These are phyloP conservation scores for Silybum marianum DNA, from an alignment of 129 eudicot species.

Conservation along the genomic window DNA sequence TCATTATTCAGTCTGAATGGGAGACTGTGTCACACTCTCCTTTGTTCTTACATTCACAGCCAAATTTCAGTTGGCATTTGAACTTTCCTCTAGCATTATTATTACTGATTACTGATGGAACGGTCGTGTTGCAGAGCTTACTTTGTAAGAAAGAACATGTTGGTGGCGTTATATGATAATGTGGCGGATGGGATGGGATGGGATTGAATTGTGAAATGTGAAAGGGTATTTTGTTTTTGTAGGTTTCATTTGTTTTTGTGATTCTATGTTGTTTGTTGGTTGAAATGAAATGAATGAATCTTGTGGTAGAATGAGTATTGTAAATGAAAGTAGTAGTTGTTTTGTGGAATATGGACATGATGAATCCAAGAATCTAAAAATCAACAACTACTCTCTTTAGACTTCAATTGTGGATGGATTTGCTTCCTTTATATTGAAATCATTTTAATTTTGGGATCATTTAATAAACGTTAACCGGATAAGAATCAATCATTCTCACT, in stretches of 20 bases:
- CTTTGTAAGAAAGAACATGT: conserved; percentile 33
- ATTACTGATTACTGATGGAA: neutral
- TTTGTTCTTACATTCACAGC: too few relatives aligned
- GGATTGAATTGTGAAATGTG: conserved; percentile 2
- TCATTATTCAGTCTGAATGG: too few relatives aligned
- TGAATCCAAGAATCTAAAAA: neutral
- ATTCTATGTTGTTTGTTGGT: neutral
- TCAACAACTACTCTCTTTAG: neutral
- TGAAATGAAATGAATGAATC: too few relatives aligned
- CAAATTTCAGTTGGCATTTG: too few relatives aligned
- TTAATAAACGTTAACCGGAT: too few relatives aligned
- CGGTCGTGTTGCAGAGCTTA: conserved; percentile 17
- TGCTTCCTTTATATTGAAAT: neutral
- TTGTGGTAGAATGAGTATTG: neutral
- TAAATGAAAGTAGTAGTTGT: conserved; percentile 21
- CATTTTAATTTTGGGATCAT: neutral
- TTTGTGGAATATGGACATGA: neutral
- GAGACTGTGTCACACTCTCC: too few relatives aligned
- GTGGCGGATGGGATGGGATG: neutral
- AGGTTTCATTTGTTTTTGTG: neutral
- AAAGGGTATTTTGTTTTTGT: neutral
- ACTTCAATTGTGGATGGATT: neutral
- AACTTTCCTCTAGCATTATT: too few relatives aligned
- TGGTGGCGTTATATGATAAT: neutral
- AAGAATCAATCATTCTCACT: too few relatives aligned